Evolutionary conservation across 192 early-diverging fungal species (phyloP).

Genomic region (Mortierella claussenii): DNA sequence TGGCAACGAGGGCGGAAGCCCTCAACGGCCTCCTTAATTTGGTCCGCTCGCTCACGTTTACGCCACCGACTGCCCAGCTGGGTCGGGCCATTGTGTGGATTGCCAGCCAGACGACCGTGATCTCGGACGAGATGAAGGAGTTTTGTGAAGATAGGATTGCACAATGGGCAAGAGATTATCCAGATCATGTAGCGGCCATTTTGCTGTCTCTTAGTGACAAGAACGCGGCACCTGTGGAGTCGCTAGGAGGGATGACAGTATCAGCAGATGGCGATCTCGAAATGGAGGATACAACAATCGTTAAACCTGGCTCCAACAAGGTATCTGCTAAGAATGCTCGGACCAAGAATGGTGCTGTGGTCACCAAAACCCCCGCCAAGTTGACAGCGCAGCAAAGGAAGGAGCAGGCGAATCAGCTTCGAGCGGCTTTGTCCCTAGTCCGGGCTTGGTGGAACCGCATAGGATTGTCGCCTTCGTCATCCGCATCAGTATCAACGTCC

Average conservation of each 20-base stretch:
- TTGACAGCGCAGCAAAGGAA: slow-evolving; percentile 33
- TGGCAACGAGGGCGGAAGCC: slow-evolving; percentile 53
- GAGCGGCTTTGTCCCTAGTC: slow-evolving; percentile 10
- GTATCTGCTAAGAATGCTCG: slow-evolving; percentile 8
- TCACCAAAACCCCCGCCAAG: slow-evolving; percentile 20
- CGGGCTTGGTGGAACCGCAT: slow-evolving; percentile 18
- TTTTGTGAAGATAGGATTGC: slow-evolving; percentile 21
- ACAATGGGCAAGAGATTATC: slow-evolving; percentile 16
- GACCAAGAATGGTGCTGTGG: not conserved
- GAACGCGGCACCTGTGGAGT: slow-evolving; percentile 13
- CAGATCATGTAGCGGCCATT: slow-evolving; percentile 28
- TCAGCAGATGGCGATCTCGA: slow-evolving; percentile 16
- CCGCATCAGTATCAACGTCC: not conserved
- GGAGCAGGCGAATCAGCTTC: slow-evolving; percentile 25
- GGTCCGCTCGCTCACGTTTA: slow-evolving; percentile 39
- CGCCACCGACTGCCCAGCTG: slow-evolving; percentile 20
- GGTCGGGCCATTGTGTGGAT: slow-evolving; percentile 22
- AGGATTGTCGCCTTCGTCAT: not conserved
- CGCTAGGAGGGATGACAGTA: not conserved
- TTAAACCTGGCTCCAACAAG: not conserved
- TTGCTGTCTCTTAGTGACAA: slow-evolving; percentile 37
- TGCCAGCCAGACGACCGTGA: not conserved
- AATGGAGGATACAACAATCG: slow-evolving; percentile 6
- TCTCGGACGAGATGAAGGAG: slow-evolving; percentile 30
- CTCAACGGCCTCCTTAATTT: slow-evolving; percentile 58